These are phyloP conservation scores for Penicillium crustosum DNA, from an alignment of 2,329 filamentous ascomycete genomes.

Conservation along the genomic window DNA sequence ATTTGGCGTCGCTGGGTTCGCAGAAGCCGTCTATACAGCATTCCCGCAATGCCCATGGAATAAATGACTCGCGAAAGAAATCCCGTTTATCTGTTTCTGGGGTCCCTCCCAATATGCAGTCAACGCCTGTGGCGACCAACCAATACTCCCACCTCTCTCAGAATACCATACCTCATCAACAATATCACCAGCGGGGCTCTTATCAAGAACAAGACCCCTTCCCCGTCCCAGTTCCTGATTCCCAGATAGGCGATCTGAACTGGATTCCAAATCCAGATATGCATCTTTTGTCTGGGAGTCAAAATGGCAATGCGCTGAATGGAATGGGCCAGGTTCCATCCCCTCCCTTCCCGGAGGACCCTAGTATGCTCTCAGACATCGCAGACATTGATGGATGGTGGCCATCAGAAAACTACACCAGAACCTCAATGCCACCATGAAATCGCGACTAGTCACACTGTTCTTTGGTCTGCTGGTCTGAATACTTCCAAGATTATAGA, in stretches of 20 bases:
- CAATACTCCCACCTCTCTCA: conserved; percentile 10
- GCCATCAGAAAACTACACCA: conserved; percentile 19
- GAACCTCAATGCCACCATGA: not conserved
- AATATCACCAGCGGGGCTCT: conserved; percentile 6
- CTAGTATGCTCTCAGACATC: conserved; percentile 23
- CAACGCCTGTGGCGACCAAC: conserved; percentile 1
- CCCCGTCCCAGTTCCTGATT: conserved; percentile 2
- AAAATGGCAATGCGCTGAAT: conserved; percentile 12
- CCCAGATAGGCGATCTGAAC: conserved; percentile 27
- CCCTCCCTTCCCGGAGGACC: conserved; percentile 15
- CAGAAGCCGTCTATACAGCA: conserved; percentile 15
- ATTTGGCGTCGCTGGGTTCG: conserved; percentile 10
- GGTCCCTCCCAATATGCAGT: not conserved
- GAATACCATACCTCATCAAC: conserved; percentile 1
- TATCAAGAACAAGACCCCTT: conserved; percentile 13
- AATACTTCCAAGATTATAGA: too few species aligned
- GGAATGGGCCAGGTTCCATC: conserved; percentile 8
- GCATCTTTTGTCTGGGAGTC: conserved; percentile 25
- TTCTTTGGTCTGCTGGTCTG: not conserved
- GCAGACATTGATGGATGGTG: conserved; percentile 37
- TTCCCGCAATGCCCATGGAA: not conserved
- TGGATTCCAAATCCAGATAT: conserved; percentile 34
- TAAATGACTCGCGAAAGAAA: conserved; percentile 27
- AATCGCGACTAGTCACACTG: not conserved
- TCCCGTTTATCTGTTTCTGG: conserved; percentile 17